Evolutionary conservation across 805 yeast genomes (phyloP), one percentile per base, ranked within the genome.

Genomic region (Wickerhamomyces ciferrii): DNA sequence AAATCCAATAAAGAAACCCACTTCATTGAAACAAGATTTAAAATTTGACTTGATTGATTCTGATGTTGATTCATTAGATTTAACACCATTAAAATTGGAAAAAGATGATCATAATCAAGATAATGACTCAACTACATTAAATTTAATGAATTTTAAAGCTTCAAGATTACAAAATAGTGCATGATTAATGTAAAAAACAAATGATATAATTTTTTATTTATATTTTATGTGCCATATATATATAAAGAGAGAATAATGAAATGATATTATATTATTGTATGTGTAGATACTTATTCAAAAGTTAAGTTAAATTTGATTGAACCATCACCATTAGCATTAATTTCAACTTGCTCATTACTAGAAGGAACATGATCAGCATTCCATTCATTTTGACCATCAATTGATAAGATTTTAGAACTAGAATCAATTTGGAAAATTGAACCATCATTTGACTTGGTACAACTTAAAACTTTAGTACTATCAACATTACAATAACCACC

Each of bases 401-500:
- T 53, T 20, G 43, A 32, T 39, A 54, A 38, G 5, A 37, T 36
- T 5, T 43, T 39, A 2, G 50, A 24, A 10, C 35, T n/a, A 9
- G 42, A 44, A 43, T 53, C 52, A 36, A 42, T 46, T 39, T 50
- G 39, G 48, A 53, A 49, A 43, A 53, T 51, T 35, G 87, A 81
- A 6, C 53, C 65, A 3, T 56, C 50, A 5, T 59, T 63, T 1
- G 86, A 78, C 47, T 83, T 76, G 90, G 95, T 85, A 25, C 69
- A 59, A 49, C 54, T 47, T 25, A 54, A 47, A 4, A 39, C 41
- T 23, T 58, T 53, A 2, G 66, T 66, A 6, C 47, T 51, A 44
- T 58, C 64, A 3, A 83, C 52, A 2, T 81, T 83, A 68, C 97
- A 91, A 49, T 70, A 76, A 0, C 97, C 97, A 55, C 76, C 80